phyloP scores from a whole-genome alignment of 495 filamentous ascomycete species.

The Aspergillus carlsbadensis region DNA sequence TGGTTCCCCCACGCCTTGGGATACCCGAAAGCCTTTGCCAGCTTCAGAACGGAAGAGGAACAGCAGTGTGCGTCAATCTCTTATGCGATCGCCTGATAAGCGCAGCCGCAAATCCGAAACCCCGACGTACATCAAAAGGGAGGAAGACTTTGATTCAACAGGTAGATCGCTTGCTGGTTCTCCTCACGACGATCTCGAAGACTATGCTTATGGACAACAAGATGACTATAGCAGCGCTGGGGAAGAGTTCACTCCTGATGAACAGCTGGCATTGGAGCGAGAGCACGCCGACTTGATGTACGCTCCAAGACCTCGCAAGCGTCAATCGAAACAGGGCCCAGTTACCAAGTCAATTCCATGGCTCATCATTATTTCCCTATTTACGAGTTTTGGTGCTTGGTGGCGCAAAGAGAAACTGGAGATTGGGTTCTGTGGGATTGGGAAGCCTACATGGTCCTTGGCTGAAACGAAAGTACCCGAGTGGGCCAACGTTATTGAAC shows the following conservation, averaged over 20 bases:
- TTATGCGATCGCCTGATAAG: slow-evolving; percentile 33
- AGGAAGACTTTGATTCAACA: slow-evolving; percentile 36
- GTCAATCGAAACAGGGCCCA: slow-evolving; percentile 31
- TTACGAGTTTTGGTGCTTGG: slow-evolving; percentile 73
- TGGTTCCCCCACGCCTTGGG: slow-evolving; percentile 57
- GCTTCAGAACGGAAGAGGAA: slow-evolving; percentile 50
- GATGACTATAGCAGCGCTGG: slow-evolving; percentile 54
- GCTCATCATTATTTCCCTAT: slow-evolving; percentile 61
- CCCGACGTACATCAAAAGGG: slow-evolving; percentile 35
- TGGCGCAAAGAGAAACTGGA: slow-evolving; percentile 93
- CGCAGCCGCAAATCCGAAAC: slow-evolving; percentile 37
- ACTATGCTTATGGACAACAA: slow-evolving; percentile 36
- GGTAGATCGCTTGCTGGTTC: slow-evolving; percentile 30
- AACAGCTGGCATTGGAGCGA: slow-evolving; percentile 70
- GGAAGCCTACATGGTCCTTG: slow-evolving; percentile 57
- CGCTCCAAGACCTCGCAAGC: slow-evolving; percentile 32
- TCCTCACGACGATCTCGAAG: slow-evolving; percentile 35
- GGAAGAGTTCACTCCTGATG: slow-evolving; percentile 93
- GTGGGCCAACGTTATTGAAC: slow-evolving; percentile 67
- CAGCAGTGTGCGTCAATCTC: slow-evolving; percentile 43
- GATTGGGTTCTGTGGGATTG: slow-evolving; percentile 92
- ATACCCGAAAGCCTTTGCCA: slow-evolving; percentile 24
- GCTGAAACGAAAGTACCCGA: slow-evolving; percentile 59
- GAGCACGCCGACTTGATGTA: slow-evolving; percentile 48
- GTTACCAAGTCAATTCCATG: slow-evolving; percentile 56